phyloP scores from a whole-genome alignment of 73 alveolate species.

The Tetrahymena thermophila region DNA sequence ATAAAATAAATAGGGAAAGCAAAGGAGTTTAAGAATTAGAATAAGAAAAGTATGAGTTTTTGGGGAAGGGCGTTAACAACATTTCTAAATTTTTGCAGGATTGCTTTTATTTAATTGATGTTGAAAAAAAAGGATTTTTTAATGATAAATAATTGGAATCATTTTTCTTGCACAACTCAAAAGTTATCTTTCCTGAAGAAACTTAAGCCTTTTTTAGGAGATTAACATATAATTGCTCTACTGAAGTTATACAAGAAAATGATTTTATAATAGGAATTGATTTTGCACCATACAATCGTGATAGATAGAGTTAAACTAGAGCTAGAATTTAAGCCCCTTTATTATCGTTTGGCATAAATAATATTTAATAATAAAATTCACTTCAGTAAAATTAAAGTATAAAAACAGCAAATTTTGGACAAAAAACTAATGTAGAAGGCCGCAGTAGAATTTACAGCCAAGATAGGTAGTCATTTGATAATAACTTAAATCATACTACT shows the following conservation, averaged over 20 bases:
- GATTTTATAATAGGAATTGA: neutral
- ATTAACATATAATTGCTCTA: neutral
- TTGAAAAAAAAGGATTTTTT: neutral
- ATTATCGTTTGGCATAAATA: neutral
- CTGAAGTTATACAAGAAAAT: neutral
- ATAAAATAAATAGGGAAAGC: neutral
- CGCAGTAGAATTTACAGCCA: neutral
- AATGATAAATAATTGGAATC: neutral
- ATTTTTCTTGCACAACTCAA: neutral
- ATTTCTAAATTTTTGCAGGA: neutral
- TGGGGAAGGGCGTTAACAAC: neutral
- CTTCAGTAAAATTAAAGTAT: neutral
- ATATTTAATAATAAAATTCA: neutral
- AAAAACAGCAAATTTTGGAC: neutral
- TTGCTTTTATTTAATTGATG: neutral
- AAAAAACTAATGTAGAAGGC: neutral
- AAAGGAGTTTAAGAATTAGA: neutral
- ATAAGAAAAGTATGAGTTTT: neutral
- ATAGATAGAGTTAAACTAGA: neutral
- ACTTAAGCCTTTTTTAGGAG: neutral
- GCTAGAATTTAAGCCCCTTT: neutral
- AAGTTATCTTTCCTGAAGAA: neutral
- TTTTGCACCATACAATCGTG: neutral
- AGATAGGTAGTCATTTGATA: neutral
- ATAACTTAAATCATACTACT: neutral